Base-by-base conservation (phyloP, 2,329 filamentous ascomycete genomes). In the Aschersonia sp. region DNA sequence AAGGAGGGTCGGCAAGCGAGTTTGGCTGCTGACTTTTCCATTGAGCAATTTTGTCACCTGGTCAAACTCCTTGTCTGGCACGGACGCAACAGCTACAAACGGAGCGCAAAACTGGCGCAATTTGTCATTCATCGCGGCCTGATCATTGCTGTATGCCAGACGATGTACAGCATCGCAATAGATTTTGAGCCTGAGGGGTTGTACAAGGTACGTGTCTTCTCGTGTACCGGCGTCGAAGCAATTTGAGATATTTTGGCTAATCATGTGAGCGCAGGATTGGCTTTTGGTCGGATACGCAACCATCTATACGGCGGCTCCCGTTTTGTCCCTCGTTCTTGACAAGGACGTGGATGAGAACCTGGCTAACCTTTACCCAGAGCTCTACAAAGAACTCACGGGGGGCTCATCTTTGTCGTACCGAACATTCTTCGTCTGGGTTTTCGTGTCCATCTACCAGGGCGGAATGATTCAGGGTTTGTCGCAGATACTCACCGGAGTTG, bases 61-160 rank as follows among this genome's bases (percentile, higher is more conserved):
- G 94, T 91, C 45, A 98, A 97, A 65, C 76, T 98, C 1, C 77
- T 98, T n/a, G 89, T 98, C 40, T 98, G 94, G 92, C 94, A 98
- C 62, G 92, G 92, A 1, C 82, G 94, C 32, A 98, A 98, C 67
- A 91, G 84, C 56, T 98, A 98, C 73, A 97, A 97, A 66, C 80
- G 94, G 44, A 88, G 82, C 50, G 92, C 92, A 31, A 98, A 98
- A 67, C 77, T 98, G 30, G 89, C 87, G 1, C 94, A 97, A 63
- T 98, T 98, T 65, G 91, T 98, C 58, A 98, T 98, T 58, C 94
- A 98, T 62, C 85, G 92, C 58, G 92, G 92, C 46, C 72, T 98
- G 43, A 95, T 98, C 59, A 94, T 98, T 59, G 84, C 80, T 47
- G 89, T 97, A 31, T 96, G 89, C 58, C 92, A 98, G 68, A 97